Percentiles rank a stretch among this genome's conserved stretches.
These are phyloP conservation scores for Chimonanthus praecox DNA, from an alignment of 164 flowering plant species.

Conservation along the genomic window DNA sequence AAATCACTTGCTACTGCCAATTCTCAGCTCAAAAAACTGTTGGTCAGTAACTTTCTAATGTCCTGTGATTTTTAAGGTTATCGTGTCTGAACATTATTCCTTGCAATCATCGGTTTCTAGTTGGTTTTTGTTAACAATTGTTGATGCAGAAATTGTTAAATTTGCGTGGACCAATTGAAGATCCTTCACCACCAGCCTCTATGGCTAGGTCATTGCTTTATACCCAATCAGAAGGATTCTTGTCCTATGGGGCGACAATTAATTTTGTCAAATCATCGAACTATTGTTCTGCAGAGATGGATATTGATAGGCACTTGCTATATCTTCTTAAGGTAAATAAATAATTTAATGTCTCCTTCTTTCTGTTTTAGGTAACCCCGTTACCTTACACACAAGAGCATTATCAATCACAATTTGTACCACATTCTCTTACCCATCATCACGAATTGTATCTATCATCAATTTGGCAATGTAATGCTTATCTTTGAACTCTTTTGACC, in stretches of 20 bases:
- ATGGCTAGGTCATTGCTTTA: constrained; percentile 52
- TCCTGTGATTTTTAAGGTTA: neutral
- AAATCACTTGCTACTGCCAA: constrained; percentile 47
- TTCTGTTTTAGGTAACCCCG: neutral
- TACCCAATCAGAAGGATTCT: constrained; percentile 53
- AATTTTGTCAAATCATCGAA: constrained; percentile 54
- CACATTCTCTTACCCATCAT: no score
- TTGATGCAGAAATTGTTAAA: constrained; percentile 72
- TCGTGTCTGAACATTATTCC: neutral
- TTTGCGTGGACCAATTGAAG: constrained; percentile 62
- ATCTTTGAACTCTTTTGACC: no score
- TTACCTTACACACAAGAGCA: no score
- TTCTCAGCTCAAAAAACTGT: constrained; percentile 61
- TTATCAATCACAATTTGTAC: no score
- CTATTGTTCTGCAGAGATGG: constrained; percentile 50
- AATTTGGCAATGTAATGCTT: no score
- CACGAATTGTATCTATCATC: no score
- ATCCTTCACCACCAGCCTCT: constrained; percentile 70
- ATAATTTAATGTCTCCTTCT: neutral
- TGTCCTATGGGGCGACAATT: constrained; percentile 74
- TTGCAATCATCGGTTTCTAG: constrained; percentile 8
- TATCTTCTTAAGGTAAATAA: constrained; percentile 74
- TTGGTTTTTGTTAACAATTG: constrained; percentile 23
- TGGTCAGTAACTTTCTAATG: constrained; percentile 49
- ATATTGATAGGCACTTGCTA: constrained; percentile 59